Evolutionary conservation across 257 asterid genomes (phyloP).

Genomic region (Ophiorrhiza pumila): DNA sequence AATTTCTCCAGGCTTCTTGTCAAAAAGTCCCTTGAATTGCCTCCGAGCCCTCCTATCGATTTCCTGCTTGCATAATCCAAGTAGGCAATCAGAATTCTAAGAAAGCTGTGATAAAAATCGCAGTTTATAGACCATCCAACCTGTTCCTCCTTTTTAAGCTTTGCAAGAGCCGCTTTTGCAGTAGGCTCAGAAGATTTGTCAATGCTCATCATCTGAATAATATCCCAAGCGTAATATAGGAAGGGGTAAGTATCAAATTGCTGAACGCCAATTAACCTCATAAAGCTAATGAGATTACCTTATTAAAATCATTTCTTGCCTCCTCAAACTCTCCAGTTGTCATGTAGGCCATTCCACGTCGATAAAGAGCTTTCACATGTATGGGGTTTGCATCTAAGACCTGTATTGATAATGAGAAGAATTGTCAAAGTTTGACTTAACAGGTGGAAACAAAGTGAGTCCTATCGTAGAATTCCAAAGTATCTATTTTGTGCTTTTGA

Average conservation of each 20-base stretch:
- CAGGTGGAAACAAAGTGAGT: too few relatives aligned
- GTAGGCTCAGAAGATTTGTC: conserved; percentile 79
- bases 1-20: conserved; percentile 97
- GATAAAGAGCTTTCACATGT: conserved; percentile 88
- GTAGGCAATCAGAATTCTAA: conserved; percentile 1
- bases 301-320: conserved; percentile 83
- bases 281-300: conserved; percentile 36
- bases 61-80: conserved; percentile 49
- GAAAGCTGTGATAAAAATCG: background rate
- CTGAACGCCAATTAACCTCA: background rate
- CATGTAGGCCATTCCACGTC: conserved; percentile 97
- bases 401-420: conserved; percentile 28
- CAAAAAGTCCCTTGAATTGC: conserved; percentile 88
- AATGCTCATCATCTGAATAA: conserved; percentile 63
- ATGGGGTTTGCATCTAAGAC: conserved; percentile 86
- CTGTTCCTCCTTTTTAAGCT: conserved; percentile 92
- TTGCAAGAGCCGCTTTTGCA: conserved; percentile 80
- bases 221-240: conserved; percentile 3
- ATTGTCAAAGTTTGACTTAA: background rate
- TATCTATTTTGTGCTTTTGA: background rate
- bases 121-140: conserved; percentile 34
- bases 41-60: conserved; percentile 54
- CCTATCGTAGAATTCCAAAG: background rate
- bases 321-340: conserved; percentile 82
- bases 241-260: background rate